Evolutionary conservation across 768 basidiomycete genomes (phyloP), one percentile per base, ranked within the genome.

Genomic region (Fibroporia radiculosa): DNA sequence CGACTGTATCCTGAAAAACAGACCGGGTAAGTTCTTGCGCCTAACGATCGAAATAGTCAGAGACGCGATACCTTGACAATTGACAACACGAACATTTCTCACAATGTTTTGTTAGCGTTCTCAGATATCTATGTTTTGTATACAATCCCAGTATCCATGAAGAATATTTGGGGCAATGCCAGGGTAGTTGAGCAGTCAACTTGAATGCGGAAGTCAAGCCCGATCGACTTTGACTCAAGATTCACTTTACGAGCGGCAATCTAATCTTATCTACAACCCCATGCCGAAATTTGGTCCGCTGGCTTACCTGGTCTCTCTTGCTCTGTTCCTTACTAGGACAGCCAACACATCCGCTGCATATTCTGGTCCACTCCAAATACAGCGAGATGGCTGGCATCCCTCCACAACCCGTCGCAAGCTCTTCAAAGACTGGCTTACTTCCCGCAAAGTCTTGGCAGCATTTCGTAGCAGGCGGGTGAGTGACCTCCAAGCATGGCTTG

Each of bases 391-490:
- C 59, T 16, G 45, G 48, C 34, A 45, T 51, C 33, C 40, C 55
- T 20, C 47, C 47, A 32, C 42, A 43, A 51, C 59, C 61, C 18
- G 59, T 49, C 45, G 62, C 60, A 36, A 56, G 53, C 48, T 66
- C 68, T 0, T 56, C 69, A 4, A 62, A 65, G 19, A 56, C 63
- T 2, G 57, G 59, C 24, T 51, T 72, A 53, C 61, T 84, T 2
- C 82, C 85, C 2, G 74, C 82, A 39, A 83, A 86, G 62, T 85
- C 90, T 64, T 88, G 80, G 82, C 77, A 76, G 44, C 89, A 93
- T 57, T 81, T 92, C 53, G 71, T 85, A 7, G 90, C 84, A 23
- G 90, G 90, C 71, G 90, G 88, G 90, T 91, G 55, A 60, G 86
- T 69, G 27, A 12, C 27, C 11, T 1, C 40, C 31, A 16, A 43